phyloP scores from a whole-genome alignment of 768 basidiomycete genomes.

The Mycena olivaceomarginata region DNA sequence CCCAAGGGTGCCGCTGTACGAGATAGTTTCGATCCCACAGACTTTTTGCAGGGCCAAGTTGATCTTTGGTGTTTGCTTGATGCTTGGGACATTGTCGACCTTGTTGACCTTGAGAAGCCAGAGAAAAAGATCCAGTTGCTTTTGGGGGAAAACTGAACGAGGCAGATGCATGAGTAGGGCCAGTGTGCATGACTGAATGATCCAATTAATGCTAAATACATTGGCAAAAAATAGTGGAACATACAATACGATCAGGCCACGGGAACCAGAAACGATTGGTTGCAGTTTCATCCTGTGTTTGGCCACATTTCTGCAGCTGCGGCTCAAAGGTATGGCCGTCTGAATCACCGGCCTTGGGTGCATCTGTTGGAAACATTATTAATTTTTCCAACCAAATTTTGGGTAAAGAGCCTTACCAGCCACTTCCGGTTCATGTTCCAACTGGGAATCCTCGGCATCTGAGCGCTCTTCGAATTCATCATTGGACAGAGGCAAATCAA shows the following conservation, averaged over 20 bases:
- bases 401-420: not conserved
- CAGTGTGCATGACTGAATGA: not conserved
- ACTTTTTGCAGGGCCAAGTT: too few species aligned
- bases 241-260: slow-evolving; percentile 1
- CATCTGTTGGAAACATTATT: not conserved
- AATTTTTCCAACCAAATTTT: too few species aligned
- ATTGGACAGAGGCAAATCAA: not conserved
- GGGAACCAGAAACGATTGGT: slow-evolving; percentile 2
- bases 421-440: not conserved
- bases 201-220: too few species aligned
- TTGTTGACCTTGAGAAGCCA: too few species aligned
- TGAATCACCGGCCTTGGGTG: not conserved
- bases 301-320: not conserved
- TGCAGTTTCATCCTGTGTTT: not conserved
- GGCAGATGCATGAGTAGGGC: slow-evolving; percentile 6
- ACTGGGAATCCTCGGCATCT: not conserved
- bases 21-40: too few species aligned
- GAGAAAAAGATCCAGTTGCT: not conserved
- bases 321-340: not conserved
- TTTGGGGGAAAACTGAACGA: not conserved
- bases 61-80: too few species aligned
- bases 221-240: not conserved
- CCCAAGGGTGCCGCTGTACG: too few species aligned
- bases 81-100: too few species aligned
- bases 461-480: not conserved